Conservation (phyloP, 2,329 filamentous ascomycete genomes). For the Epichloe typhina region DNA sequence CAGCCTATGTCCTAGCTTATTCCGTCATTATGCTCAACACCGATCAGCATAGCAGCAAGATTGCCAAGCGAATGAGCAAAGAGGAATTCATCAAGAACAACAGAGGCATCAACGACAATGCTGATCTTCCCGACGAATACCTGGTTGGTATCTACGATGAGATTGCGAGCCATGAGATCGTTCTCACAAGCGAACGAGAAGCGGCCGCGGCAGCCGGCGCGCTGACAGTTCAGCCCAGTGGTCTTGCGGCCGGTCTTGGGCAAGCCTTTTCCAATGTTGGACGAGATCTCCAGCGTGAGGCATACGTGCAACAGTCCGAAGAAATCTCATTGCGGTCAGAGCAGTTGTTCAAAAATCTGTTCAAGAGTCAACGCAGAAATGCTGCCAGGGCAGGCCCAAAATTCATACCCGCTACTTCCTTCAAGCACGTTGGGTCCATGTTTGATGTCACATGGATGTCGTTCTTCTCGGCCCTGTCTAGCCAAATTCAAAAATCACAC, state of each 20-base stretch:
- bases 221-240: conserved; percentile 42
- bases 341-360: conserved; percentile 85
- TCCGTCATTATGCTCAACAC: conserved; percentile 96
- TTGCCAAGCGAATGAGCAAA: conserved; percentile 77
- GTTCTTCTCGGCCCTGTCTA: conserved; percentile 86
- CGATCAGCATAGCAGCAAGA: conserved; percentile 82
- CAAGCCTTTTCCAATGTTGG: conserved; percentile 86
- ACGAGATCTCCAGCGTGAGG: conserved; percentile 81
- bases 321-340: conserved; percentile 65
- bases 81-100: conserved; percentile 99
- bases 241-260: conserved; percentile 66
- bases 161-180: conserved; percentile 83
- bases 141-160: conserved; percentile 83
- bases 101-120: conserved; percentile 91
- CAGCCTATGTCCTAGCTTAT: conserved; percentile 89
- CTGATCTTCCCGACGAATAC: conserved; percentile 87
- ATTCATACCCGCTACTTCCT: conserved; percentile 88
- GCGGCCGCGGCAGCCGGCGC: conserved; percentile 69
- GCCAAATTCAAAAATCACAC: conserved; percentile 83
- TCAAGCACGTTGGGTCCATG: conserved; percentile 93
- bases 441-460: conserved; percentile 99
- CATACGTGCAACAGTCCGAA: conserved; percentile 88
- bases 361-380: conserved; percentile 77
- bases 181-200: conserved; percentile 82
- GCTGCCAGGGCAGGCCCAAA: conserved; percentile 53